Evolutionary conservation across 164 flowering plant species (phyloP), one percentile per base, ranked within the genome.

Genomic region (Kalanchoe fedtschenkoi): DNA sequence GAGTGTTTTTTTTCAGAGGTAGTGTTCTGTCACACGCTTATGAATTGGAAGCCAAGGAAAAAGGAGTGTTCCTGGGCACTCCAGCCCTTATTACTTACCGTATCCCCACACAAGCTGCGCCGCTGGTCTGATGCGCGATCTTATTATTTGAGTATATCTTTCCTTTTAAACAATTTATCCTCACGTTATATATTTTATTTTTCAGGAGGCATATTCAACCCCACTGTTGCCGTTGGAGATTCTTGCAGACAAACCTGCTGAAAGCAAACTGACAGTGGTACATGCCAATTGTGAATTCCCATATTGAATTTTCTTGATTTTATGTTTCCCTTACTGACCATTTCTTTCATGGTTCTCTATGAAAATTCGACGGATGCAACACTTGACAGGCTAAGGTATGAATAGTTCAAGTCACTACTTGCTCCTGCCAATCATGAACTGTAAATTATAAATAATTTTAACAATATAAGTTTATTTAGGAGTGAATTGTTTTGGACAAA

Each of bases 31-130:
- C 96, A 21, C 97, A 90, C 69, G 70, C 92, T 19, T 87, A 86
- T 77, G 87, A 83, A 60, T 63, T 93, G 76, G 96, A 88, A 71
- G 81, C 87, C 57, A 82, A 78, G 66, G 71, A 67, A 37, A 78
- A 82, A 71, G 89, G 86, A 22, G 8, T 77, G 65, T 93, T 79
- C 66, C 47, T 81, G 53, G 87, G 91, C 63, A 74, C 82, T 41
- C 90, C 96, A 47, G 99, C 99, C 8, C 72, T 88, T 16, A 72
- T 93, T 58, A 88, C 75, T 39, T 93, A 80, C 83, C 87, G 98
- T 9, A 68, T 85, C 60, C 98, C 98, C 15, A 83, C 96, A 3
- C 85, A 81, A 70, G 71, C 96, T 46, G 85, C 83, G 19, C 72
- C 80, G 43, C 96, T 88, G 97, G 98, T 92, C 64, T 44, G 10